Conservation (phyloP, 2,329 filamentous ascomycete species). For the Monosporascus sp. region DNA sequence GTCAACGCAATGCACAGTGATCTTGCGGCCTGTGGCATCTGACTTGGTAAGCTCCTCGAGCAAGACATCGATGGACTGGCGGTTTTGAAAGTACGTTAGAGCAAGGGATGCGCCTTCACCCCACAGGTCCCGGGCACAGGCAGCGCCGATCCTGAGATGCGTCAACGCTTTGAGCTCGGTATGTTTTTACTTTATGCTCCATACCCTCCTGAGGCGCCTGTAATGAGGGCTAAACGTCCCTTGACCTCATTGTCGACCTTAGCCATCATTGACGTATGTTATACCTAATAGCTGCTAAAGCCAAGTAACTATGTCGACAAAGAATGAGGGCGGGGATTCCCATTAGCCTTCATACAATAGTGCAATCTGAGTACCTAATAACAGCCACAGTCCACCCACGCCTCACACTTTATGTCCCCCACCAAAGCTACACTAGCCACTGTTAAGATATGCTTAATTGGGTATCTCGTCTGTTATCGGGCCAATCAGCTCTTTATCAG, state of each 20-base stretch:
- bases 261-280: slow-evolving; percentile 11
- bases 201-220: slow-evolving; percentile 30
- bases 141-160: slow-evolving; percentile 26
- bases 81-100: slow-evolving; percentile 26
- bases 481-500: slow-evolving; percentile 21
- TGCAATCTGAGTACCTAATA: background rate
- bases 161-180: slow-evolving; percentile 3
- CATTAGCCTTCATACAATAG: too few relatives aligned
- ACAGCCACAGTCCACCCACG: slow-evolving; percentile 4
- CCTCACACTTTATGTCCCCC: too few relatives aligned
- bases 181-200: background rate
- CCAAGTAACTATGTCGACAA: too few relatives aligned
- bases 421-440: too few relatives aligned
- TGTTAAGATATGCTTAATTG: background rate
- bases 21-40: slow-evolving; percentile 25
- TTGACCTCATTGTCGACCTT: slow-evolving; percentile 26
- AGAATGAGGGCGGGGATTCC: too few relatives aligned
- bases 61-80: slow-evolving; percentile 21
- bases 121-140: slow-evolving; percentile 27
- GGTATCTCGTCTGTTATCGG: slow-evolving; percentile 13
- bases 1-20: slow-evolving; percentile 54
- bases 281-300: too few relatives aligned
- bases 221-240: slow-evolving; percentile 29
- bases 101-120: slow-evolving; percentile 28
- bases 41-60: slow-evolving; percentile 19